Evolutionary conservation across 768 basidiomycete genomes (phyloP), one percentile per base, ranked within the genome.

Genomic region (Chlorophyllum brunneum): DNA sequence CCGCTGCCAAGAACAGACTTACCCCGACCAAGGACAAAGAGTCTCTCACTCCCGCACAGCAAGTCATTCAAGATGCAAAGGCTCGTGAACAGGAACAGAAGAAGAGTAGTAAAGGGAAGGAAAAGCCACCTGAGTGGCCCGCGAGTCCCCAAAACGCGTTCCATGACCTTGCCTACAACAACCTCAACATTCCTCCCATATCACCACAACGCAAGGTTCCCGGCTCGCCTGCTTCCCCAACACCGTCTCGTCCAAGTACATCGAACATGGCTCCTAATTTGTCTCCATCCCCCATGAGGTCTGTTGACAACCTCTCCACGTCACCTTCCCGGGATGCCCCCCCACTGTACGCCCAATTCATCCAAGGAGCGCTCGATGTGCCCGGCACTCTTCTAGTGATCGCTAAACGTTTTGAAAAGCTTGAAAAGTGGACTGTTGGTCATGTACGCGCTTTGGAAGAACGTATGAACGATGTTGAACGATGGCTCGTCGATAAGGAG

Each of bases 391-490:
- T 93, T 4, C 68, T 93, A 20, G 77, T 79, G 9, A 81, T 93
- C 37, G 87, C 88, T 10, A 81, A 79, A 52, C 82, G 91, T 18
- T 92, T 93, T 54, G 91, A 93, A 66, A 93, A 93, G 64, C 77
- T 93, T 10, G 91, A 93, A 63, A 86, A 86, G 56, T 93, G 91
- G 91, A 86, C 90, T 0, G 88, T 93, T 2, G 83, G 88, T 5
- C 91, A 93, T 59, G 89, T 92, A 2, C 83, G 91, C 48, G 91
- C 91, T 1, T 70, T 93, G n/a, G 91, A 93, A 58, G 91, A 92
- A 16, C 80, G 91, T 27, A 93, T 93, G 90, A 82, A 84, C 55
- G 91, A 93, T 51, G 91, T 93, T n/a, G 91, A 93, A 63, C 76
- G 83, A 39, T 93, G 88, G 88, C 73, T 92, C 7, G 90, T 92